Evolutionary conservation across 2,329 filamentous ascomycete genomes (phyloP), one percentile per base, ranked within the genome.

Genomic region (Diplodia mutila): DNA sequence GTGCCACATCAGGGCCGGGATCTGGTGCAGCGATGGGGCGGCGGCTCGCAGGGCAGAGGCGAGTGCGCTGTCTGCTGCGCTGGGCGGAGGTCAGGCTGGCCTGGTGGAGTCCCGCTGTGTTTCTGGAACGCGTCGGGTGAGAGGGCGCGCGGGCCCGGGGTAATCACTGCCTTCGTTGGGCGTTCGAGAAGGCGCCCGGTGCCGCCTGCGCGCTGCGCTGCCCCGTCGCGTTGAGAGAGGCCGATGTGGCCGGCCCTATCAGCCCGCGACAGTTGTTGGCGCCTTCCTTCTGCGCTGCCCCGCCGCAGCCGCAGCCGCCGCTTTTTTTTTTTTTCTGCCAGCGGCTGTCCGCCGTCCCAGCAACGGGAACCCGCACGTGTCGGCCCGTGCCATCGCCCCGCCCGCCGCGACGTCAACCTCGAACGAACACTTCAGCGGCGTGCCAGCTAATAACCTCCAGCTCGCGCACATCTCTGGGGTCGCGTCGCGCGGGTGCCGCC

Each of bases 101-200:
- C 29, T 61, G 59, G 59, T 63, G 59, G 59, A 63, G 59, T 51
- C 59, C n/a, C 18, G n/a, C 25, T 12, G n/a, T 9, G 27, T 51
- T 63, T 63, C 46, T 51, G 59, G 57, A 61, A 61, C 57, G 21
- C 16, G 57, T 61, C 57, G 57, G 57, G 55, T 46, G 55, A 59
- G 54, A 37, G 54, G n/a, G 54, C 54, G 54, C 37, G 27, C 57
- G 42, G 59, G 46, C 27, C 59, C 42, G 57, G 57, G 57, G 57
- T 29, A 61, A 61, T 61, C 57, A 49, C 42, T 48, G 39, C 42
- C 27, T 63, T 51, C 59, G 42, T 29, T 63, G 59, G 4, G 59
- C 27, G 42, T 63, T 63, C 59, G 42, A 63, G 59, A 63, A 63
- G 39, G 57, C 46, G 59, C 27, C 18, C 42, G n/a, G 42, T 37